A percentile compares a stretch with the other conserved stretches of the same genome.
These are phyloP conservation scores for Vanilla planifolia DNA, from an alignment of 106 monocot genomes.

Conservation along the genomic window DNA sequence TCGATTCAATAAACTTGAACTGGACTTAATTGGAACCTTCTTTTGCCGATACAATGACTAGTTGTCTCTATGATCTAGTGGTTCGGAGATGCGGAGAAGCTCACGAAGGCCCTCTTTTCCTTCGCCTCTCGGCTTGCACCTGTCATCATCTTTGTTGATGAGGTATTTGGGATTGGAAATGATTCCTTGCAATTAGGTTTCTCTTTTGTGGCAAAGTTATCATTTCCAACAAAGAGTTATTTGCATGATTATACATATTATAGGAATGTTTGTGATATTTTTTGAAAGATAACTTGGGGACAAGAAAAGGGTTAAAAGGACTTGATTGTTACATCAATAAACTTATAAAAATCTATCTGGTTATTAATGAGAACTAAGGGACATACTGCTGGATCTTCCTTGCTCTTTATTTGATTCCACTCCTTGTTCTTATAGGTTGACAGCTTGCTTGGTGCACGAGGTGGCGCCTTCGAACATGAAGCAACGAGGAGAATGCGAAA, in stretches of 20 bases:
- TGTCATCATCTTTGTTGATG: conserved; percentile 99
- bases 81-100: conserved; percentile 99
- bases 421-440: conserved; percentile 48
- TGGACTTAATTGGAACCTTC: background rate
- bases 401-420: background rate
- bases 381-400: background rate
- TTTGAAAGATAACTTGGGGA: no score
- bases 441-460: conserved; percentile 90
- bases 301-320: no score
- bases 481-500: conserved; percentile 9
- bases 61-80: conserved; percentile 45
- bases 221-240: no score
- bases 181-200: background rate
- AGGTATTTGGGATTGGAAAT: no score
- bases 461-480: conserved; percentile 49
- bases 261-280: no score
- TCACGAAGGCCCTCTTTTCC: conserved; percentile 97
- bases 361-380: no score
- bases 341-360: no score
- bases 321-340: no score
- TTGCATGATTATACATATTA: no score
- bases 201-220: background rate
- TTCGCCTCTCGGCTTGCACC: conserved; percentile 86
- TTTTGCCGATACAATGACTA: background rate
- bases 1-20: background rate